Conservation (phyloP, 257 asterid genomes). For the Solanum arcanum region DNA sequence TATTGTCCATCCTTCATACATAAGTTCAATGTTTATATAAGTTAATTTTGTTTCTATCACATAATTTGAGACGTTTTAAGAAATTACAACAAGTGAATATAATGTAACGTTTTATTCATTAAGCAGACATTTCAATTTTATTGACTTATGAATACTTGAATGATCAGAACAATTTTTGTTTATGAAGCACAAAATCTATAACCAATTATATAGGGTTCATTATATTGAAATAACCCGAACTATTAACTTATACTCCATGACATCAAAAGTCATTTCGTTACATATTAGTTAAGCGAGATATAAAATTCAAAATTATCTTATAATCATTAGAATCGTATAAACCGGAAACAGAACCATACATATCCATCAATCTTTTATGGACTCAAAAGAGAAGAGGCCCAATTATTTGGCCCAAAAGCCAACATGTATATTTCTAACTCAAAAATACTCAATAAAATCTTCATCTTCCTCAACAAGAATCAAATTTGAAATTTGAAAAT, state of each 20-base stretch:
- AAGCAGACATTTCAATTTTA: no score
- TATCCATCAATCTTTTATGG: background rate
- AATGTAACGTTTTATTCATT: background rate
- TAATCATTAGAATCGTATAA: accelerated
- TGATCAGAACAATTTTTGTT: no score
- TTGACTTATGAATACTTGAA: background rate
- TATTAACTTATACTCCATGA: background rate
- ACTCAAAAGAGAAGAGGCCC: background rate
- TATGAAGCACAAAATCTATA: background rate
- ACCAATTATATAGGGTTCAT: background rate
- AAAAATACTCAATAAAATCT: background rate
- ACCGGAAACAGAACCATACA: accelerated
- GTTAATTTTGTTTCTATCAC: no score
- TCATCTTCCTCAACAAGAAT: background rate
- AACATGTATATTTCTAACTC: background rate
- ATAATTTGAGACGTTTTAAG: no score
- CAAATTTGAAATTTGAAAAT: background rate
- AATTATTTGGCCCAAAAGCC: background rate
- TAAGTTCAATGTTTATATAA: background rate
- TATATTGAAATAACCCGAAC: background rate
- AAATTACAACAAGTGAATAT: no score
- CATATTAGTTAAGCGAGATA: background rate
- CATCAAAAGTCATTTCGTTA: background rate
- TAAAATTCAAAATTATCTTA: no score
- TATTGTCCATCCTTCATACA: background rate